Conservation (phyloP, 768 basidiomycete species). For the Boletellus emodensis region DNA sequence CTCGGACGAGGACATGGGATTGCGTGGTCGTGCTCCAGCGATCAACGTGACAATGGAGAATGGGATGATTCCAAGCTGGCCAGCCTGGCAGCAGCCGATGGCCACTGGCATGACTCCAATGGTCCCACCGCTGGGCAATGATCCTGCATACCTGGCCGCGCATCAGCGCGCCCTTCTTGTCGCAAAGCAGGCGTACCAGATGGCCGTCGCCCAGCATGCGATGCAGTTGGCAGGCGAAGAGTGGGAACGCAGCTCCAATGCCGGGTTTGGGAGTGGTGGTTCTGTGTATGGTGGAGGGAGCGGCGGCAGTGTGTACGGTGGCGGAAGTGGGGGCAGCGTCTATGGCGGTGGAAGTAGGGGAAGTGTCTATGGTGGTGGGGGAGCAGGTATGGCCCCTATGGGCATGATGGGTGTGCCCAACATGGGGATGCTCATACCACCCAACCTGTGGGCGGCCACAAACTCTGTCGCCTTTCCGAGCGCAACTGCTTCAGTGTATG, state of each 20-base stretch:
- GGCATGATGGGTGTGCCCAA: constrained; percentile 39
- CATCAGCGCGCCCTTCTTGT: constrained; percentile 86
- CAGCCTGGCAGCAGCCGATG: constrained; percentile 28
- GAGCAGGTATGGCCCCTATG: constrained; percentile 35
- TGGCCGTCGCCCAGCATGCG: constrained; percentile 87
- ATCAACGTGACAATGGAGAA: constrained; percentile 38
- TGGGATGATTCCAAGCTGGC: constrained; percentile 34
- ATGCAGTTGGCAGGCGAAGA: constrained; percentile 86
- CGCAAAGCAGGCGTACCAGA: constrained; percentile 87
- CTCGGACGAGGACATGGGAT: constrained; percentile 34
- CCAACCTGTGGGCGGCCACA: constrained; percentile 35
- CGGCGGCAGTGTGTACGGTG: constrained; percentile 49
- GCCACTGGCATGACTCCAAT: constrained; percentile 25
- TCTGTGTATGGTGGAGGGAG: constrained; percentile 36
- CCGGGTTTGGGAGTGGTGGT: constrained; percentile 39
- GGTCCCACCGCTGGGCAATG: constrained; percentile 41
- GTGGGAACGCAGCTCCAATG: constrained; percentile 77
- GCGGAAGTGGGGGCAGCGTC: constrained; percentile 30
- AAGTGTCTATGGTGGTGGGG: constrained; percentile 42
- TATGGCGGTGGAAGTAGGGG: constrained; percentile 36
- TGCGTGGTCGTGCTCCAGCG: constrained; percentile 18
- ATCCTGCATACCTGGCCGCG: constrained; percentile 61
- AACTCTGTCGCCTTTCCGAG: constrained; percentile 51
- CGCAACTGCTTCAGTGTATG: constrained; percentile 51
- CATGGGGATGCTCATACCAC: constrained; percentile 37